A percentile compares a stretch with the other conserved stretches of the same genome.
Conservation (phyloP, 176 grass and related monocot genomes). For the Ananas comosus region DNA sequence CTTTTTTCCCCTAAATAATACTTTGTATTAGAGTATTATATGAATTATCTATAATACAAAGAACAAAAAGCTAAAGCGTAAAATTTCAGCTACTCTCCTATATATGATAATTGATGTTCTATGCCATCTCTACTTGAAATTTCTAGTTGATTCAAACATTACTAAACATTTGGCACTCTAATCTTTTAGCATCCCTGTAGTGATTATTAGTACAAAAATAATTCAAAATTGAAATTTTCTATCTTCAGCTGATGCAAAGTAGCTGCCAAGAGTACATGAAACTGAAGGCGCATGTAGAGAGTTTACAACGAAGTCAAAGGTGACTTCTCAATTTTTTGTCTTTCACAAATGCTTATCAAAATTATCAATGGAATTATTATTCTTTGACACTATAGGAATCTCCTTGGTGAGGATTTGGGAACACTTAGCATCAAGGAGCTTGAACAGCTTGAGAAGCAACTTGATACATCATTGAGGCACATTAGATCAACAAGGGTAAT, state of each 20-base stretch:
- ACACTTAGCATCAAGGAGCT: constrained; percentile 59
- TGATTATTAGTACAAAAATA: neutral
- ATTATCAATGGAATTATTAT: neutral
- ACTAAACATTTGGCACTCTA: too few relatives aligned
- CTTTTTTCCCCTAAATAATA: too few relatives aligned
- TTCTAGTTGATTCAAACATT: too few relatives aligned
- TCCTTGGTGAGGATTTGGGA: constrained; percentile 75
- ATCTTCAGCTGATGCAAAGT: constrained; percentile 65
- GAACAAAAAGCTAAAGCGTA: too few relatives aligned
- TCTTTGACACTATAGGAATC: constrained; percentile 48
- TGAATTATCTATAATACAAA: too few relatives aligned
- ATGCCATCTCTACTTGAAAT: too few relatives aligned
- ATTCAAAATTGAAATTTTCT: neutral
- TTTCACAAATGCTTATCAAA: neutral
- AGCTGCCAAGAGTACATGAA: constrained; percentile 78
- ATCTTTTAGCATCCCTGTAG: too few relatives aligned
- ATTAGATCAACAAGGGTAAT: constrained; percentile 91
- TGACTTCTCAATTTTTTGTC: constrained; percentile 8
- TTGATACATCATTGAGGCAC: constrained; percentile 85
- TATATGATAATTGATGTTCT: too few relatives aligned
- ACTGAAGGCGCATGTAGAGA: constrained; percentile 64
- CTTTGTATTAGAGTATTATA: too few relatives aligned
- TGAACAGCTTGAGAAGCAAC: constrained; percentile 80
- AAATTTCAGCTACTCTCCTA: too few relatives aligned
- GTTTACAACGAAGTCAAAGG: constrained; percentile 75